phyloP scores from a whole-genome alignment of 1,284 basidiomycete genomes.

The Sparassis latifolia region DNA sequence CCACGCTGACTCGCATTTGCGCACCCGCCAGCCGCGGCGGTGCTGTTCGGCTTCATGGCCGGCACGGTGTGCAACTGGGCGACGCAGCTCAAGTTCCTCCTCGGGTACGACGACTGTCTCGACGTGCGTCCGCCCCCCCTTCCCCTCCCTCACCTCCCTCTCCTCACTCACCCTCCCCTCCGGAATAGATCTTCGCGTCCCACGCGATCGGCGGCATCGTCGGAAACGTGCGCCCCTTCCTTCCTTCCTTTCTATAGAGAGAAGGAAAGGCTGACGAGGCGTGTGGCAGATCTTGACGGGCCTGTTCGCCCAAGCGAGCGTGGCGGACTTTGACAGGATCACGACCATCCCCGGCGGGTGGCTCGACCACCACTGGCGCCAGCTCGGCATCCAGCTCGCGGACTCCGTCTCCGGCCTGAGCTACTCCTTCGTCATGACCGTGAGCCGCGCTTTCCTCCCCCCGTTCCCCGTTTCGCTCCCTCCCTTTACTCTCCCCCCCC shows the following conservation, averaged over 20 bases:
- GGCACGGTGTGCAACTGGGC: conserved; percentile 89
- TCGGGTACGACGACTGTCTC: conserved; percentile 72
- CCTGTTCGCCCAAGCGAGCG: conserved; percentile 82
- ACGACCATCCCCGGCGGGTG: conserved; percentile 79
- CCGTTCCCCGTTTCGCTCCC: background rate
- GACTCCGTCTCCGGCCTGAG: conserved; percentile 69
- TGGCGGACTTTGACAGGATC: conserved; percentile 81
- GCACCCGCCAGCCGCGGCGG: conserved; percentile 52
- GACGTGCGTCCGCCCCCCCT: conserved; percentile 49
- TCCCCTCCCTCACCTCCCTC: background rate
- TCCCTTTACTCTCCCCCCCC: background rate
- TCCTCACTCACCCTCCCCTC: background rate
- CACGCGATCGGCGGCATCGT: conserved; percentile 87
- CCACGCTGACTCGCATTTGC: conserved; percentile 1
- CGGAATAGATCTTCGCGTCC: conserved; percentile 73
- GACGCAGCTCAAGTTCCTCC: conserved; percentile 85
- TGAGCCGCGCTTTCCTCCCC: conserved; percentile 26
- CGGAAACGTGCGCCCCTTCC: conserved; percentile 58
- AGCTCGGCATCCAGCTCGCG: conserved; percentile 86
- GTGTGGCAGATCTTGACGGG: conserved; percentile 58
- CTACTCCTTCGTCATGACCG: conserved; percentile 82
- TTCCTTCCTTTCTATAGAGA: background rate
- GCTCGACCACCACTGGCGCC: conserved; percentile 82
- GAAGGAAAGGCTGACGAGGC: conserved; percentile 24
- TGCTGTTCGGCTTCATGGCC: conserved; percentile 81